phyloP scores from a whole-genome alignment of 768 basidiomycete genomes.

The Trametes elegans region DNA sequence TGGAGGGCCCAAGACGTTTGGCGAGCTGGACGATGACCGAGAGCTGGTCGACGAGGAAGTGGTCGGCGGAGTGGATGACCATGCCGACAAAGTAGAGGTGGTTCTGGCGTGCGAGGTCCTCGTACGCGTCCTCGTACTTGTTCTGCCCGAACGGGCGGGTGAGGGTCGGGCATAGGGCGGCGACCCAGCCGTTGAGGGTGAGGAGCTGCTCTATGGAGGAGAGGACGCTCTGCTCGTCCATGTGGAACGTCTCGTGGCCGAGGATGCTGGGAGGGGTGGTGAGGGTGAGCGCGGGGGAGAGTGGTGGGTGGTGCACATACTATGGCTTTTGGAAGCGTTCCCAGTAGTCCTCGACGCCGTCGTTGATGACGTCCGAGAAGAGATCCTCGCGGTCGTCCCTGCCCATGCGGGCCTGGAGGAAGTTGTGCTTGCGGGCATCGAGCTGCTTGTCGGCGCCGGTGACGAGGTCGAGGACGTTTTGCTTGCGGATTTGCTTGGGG shows the following conservation, averaged over 20 bases:
- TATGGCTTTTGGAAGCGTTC: constrained; percentile 88
- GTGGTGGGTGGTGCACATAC: constrained; percentile 43
- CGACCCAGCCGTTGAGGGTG: constrained; percentile 98
- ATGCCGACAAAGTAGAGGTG: constrained; percentile 94
- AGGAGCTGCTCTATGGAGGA: constrained; percentile 90
- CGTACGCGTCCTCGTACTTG: constrained; percentile 80
- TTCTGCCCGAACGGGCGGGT: constrained; percentile 94
- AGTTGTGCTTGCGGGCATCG: constrained; percentile 85
- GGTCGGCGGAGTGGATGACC: constrained; percentile 96
- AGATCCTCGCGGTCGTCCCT: constrained; percentile 83
- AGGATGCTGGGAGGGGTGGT: constrained; percentile 52
- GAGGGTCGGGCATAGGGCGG: constrained; percentile 90
- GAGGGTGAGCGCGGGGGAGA: neutral
- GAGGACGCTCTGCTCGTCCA: constrained; percentile 88
- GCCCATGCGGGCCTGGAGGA: constrained; percentile 85
- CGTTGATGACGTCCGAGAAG: constrained; percentile 67
- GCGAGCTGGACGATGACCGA: constrained; percentile 97
- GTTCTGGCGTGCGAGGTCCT: constrained; percentile 80
- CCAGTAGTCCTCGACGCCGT: constrained; percentile 90
- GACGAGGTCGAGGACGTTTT: constrained; percentile 66
- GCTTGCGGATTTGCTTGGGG: constrained; percentile 47
- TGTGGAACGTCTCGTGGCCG: constrained; percentile 78
- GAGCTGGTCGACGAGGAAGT: constrained; percentile 97
- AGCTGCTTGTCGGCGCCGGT: constrained; percentile 70
- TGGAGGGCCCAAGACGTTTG: constrained; percentile 81